Percentiles rank a stretch among this genome's conserved stretches.
Conservation (phyloP, 2,329 filamentous ascomycete species). For the Xylariales sp. region DNA sequence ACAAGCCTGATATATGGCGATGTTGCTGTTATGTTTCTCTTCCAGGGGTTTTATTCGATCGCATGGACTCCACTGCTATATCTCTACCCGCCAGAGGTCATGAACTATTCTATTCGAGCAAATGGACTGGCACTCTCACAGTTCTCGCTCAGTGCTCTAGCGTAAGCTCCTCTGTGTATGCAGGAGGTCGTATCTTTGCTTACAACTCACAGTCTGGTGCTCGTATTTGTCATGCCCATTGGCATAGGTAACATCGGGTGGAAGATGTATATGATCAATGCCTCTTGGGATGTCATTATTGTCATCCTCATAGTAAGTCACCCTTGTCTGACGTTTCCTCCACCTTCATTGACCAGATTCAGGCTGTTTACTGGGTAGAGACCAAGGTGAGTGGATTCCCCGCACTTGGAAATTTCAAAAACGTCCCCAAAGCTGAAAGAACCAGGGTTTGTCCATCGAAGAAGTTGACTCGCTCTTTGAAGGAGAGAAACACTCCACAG, state of each 20-base stretch:
- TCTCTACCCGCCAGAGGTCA: constrained; percentile 44
- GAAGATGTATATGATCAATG: constrained; percentile 45
- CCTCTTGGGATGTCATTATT: constrained; percentile 35
- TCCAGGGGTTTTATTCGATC: constrained; percentile 46
- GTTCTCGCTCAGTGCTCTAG: constrained; percentile 25
- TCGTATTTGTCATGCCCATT: constrained; percentile 38
- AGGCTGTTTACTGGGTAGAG: constrained; percentile 31
- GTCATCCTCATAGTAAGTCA: constrained; percentile 31
- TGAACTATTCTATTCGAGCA: constrained; percentile 45
- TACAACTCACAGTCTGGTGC: constrained; percentile 25
- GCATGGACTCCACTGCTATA: constrained; percentile 44
- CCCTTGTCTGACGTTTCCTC: not conserved
- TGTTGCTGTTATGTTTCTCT: constrained; percentile 42
- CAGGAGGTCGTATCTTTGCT: not conserved
- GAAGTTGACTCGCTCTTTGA: constrained; percentile 24
- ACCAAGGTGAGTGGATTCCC: no score
- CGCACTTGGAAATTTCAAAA: no score
- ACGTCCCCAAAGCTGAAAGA: no score
- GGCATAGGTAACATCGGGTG: constrained; percentile 37
- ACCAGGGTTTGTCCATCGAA: no score
- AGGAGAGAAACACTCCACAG: constrained; percentile 9
- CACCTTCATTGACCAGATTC: not conserved
- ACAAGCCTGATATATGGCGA: constrained; percentile 22
- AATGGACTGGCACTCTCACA: constrained; percentile 37
- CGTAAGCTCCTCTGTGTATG: constrained; percentile 15